Conservation (phyloP, 257 asterid species). For the Leonotis leonurus region DNA sequence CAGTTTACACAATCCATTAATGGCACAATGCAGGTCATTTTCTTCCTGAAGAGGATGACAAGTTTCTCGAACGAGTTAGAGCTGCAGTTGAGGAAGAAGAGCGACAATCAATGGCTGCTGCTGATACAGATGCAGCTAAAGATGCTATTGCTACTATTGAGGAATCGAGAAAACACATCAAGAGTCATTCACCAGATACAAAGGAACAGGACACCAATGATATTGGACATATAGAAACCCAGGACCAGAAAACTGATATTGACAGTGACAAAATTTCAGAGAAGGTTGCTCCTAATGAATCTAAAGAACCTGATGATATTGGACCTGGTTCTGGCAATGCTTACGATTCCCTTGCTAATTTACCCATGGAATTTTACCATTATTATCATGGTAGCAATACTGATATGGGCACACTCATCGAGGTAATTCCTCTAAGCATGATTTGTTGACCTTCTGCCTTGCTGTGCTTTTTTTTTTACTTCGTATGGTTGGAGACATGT, state of each 20-base stretch:
- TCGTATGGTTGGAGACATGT: not conserved
- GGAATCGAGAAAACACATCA: slow-evolving; percentile 47
- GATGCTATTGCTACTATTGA: slow-evolving; percentile 80
- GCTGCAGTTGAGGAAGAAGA: slow-evolving; percentile 99
- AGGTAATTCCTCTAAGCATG: slow-evolving; percentile 37
- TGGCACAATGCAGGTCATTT: slow-evolving; percentile 58
- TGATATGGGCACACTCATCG: slow-evolving; percentile 94
- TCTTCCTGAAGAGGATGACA: slow-evolving; percentile 94
- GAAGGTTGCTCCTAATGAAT: slow-evolving; percentile 26
- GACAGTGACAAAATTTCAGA: slow-evolving; percentile 18
- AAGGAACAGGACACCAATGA: slow-evolving; percentile 22
- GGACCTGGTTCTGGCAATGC: slow-evolving; percentile 36
- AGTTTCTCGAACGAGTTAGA: slow-evolving; percentile 87
- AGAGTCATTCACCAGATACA: slow-evolving; percentile 23
- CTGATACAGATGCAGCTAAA: slow-evolving; percentile 74
- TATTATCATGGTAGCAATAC: slow-evolving; percentile 89
- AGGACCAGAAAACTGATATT: slow-evolving; percentile 27
- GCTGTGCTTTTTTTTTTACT: slow-evolving; percentile 3
- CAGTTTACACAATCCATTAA: slow-evolving; percentile 6
- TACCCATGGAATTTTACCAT: slow-evolving; percentile 92
- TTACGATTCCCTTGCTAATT: slow-evolving; percentile 49
- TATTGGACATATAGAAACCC: slow-evolving; percentile 18
- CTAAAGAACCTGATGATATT: slow-evolving; percentile 21
- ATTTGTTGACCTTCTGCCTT: not conserved
- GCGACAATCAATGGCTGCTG: slow-evolving; percentile 67